Evolutionary conservation across 768 basidiomycete species (phyloP), one percentile per base, ranked within the genome.

Genomic region (Crucibulum laeve): DNA sequence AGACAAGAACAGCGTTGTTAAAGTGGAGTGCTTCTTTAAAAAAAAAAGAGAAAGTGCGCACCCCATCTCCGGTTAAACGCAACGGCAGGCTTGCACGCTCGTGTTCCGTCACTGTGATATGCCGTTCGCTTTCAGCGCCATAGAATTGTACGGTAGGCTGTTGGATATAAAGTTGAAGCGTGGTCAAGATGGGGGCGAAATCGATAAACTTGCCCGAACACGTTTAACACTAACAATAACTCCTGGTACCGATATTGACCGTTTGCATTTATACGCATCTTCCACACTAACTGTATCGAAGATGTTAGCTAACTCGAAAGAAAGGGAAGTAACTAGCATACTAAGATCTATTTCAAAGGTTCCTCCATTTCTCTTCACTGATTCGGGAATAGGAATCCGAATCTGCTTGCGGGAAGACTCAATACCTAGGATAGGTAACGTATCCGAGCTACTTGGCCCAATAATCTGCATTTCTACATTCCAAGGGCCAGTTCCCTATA

Each of bases 141-240:
- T 92, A 92, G 62, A 96, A 95, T 60, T 82, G 82, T 17, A 73
- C 92, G 1, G 90, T 92, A 6, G 95, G 91, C 87, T 94, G 39
- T 14, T 25, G 39, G 3, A 30, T 25, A 21, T 8, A 14, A 42
- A 28, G 18, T 24, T 38, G 24, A 53, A 8, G 15, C 39, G 23
- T 34, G 38, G 8, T 30, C 28, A 30, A 30, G 35, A 14, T 4
- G 23, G 11, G 22, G 7, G 37, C 10, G 17, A 18, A 19, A 6
- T 39, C 30, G 30, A 32, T 23, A 25, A 25, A 62, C 70, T 51
- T 55, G 90, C 91, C 73, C 86, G 82, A 13, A 85, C 74, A 49
- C 88, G 69, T 50, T 84, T 79, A 17, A 99, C 92, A 53, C 89
- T 90, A 39, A 95, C 90, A 5, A 80, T 75, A 25, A 95, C 64